Percentiles rank a stretch among this genome's conserved stretches.
Evolutionary conservation across 352 stramenopile species (phyloP).

Genomic region (Phytophthora pini): DNA sequence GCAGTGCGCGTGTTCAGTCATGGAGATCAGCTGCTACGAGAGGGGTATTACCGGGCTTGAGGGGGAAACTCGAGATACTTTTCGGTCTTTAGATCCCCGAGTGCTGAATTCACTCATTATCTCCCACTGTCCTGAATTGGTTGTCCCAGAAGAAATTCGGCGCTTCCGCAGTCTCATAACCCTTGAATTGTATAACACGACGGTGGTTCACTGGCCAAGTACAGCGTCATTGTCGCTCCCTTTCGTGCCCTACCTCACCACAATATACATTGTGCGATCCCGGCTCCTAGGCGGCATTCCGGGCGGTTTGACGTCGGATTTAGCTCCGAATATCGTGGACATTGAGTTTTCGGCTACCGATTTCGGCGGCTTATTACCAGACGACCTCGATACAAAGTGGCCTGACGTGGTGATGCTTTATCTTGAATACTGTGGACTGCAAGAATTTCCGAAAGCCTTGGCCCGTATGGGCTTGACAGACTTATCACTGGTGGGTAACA

Average conservation of each 20-base stretch:
- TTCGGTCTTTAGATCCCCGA: slow-evolving; percentile 33
- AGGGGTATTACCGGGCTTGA: slow-evolving; percentile 31
- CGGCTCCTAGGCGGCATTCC: slow-evolving; percentile 5
- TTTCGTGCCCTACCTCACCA: slow-evolving; percentile 29
- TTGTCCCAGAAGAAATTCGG: slow-evolving; percentile 33
- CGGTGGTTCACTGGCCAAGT: slow-evolving; percentile 36
- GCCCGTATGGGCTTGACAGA: not conserved
- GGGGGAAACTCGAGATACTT: slow-evolving; percentile 24
- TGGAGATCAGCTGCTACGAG: slow-evolving; percentile 53
- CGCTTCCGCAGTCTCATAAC: slow-evolving; percentile 41
- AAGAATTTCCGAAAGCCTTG: not conserved
- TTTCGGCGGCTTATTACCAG: not conserved
- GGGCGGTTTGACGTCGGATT: not conserved
- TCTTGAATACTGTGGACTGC: not conserved
- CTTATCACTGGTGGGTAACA: not conserved
- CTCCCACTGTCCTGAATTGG: slow-evolving; percentile 41
- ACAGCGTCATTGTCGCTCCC: slow-evolving; percentile 32
- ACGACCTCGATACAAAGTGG: not conserved
- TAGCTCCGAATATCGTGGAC: not conserved
- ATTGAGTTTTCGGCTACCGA: not conserved
- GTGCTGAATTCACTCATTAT: slow-evolving; percentile 56
- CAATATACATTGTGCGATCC: slow-evolving; percentile 43
- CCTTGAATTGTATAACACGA: slow-evolving; percentile 58
- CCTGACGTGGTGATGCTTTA: not conserved
- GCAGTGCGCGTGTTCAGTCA: slow-evolving; percentile 49